These are phyloP conservation scores for Selenicereus undatus DNA, from an alignment of 148 eudicot species.

Conservation along the genomic window DNA sequence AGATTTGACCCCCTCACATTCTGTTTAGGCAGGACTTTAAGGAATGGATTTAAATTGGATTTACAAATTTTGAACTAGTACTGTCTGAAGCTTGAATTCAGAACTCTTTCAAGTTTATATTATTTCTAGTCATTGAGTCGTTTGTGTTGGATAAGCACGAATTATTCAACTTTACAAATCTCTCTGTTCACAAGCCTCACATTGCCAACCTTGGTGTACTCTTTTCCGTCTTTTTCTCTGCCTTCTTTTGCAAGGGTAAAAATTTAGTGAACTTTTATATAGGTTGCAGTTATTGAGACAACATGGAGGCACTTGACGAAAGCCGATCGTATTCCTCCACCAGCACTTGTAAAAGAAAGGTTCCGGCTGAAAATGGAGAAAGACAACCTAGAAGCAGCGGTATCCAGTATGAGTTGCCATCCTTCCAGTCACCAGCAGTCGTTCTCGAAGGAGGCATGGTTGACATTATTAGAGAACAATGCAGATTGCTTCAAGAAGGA, in stretches of 20 bases:
- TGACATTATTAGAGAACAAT: slow-evolving; percentile 42
- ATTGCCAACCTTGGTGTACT: no score
- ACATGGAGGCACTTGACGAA: slow-evolving; percentile 69
- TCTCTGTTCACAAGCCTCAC: no score
- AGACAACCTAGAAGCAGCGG: slow-evolving; percentile 45
- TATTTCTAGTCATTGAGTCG: not conserved
- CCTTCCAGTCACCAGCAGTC: slow-evolving; percentile 40
- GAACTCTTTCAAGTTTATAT: no score
- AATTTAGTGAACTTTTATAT: slow-evolving; percentile 2
- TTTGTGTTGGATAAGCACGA: not conserved
- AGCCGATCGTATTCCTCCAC: slow-evolving; percentile 52
- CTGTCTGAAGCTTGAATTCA: no score
- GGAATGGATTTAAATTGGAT: no score
- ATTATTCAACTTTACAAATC: no score
- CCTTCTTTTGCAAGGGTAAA: not conserved
- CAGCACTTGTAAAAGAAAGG: slow-evolving; percentile 61
- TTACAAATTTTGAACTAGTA: no score
- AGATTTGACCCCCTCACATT: no score
- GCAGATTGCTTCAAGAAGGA: slow-evolving; percentile 37
- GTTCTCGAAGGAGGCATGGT: slow-evolving; percentile 68
- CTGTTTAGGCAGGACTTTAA: no score
- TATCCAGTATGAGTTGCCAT: slow-evolving; percentile 46
- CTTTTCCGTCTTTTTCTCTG: not conserved
- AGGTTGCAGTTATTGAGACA: slow-evolving; percentile 59
- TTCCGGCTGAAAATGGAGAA: slow-evolving; percentile 56